Evolutionary conservation across 495 filamentous ascomycete species (phyloP), one percentile per base, ranked within the genome.

Genomic region (Niebla homalea): DNA sequence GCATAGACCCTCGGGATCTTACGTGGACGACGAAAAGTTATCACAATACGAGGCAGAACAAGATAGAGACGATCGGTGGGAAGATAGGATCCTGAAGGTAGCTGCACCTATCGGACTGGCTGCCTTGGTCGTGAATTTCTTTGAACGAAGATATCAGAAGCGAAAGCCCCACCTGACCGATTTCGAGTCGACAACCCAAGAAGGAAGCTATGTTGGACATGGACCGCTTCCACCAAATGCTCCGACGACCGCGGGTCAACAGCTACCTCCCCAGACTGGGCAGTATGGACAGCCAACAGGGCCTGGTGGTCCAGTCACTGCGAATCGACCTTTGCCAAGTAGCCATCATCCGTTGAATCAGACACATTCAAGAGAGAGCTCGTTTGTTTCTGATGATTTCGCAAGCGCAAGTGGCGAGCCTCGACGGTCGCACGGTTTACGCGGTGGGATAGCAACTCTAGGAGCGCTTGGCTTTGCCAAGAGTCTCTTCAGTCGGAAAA

Each of bases 51-150:
- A 80, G 72, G 36, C 79, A 75, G 52, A 69, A 71, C 49, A 67
- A 70, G 42, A 75, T 78, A 46, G 81, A 84, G 50, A 85, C 85
- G 57, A 76, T 11, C 77, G 80, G 12, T 76, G 81, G 65, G 75
- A 79, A 56, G 77, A 82, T 58, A 79, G 75, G 49, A 47, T 92
- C 0, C 57, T 89, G 8, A 80, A 77, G 49, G 74, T 79, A 22
- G 81, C 77, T 14, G 87, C 83, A 1, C 67, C 80, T 14, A 63
- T 80, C 11, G 88, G 83, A 21, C 83, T 74, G 36, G 77, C 76
- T 18, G 73, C 77, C 16, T 63, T 88, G 18, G 75, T 79, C 11
- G 83, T 79, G 57, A 81, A 69, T 36, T 72, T 80, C 50, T 76
- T 80, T 56, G 78, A 79, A 53, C 71, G 80, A 45, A 72, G 65